These are phyloP conservation scores for Lipomyces anomalus DNA, from an alignment of 805 yeast genomes.

Conservation along the genomic window DNA sequence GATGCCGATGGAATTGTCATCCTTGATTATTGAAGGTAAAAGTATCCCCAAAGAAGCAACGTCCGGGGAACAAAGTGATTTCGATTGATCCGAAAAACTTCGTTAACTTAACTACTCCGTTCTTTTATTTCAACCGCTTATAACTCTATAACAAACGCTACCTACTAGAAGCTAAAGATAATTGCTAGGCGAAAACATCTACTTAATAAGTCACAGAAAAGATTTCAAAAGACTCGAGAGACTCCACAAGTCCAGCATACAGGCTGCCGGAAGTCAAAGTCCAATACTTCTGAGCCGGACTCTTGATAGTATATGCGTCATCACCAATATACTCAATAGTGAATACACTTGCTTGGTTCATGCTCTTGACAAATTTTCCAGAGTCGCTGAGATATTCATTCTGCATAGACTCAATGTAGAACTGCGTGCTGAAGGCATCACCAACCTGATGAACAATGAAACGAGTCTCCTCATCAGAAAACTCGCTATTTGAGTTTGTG, in stretches of 20 bases:
- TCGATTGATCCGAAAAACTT: too few relatives aligned
- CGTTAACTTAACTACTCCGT: too few relatives aligned
- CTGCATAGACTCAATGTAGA: slow-evolving; percentile 10
- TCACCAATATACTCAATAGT: slow-evolving; percentile 3
- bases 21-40: too few relatives aligned
- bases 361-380: slow-evolving; percentile 3
- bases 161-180: too few relatives aligned
- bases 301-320: slow-evolving; percentile 10
- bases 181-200: too few relatives aligned
- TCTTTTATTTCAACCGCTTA: too few relatives aligned
- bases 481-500: background rate
- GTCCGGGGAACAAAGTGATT: too few relatives aligned
- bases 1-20: too few relatives aligned
- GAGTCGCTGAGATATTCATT: slow-evolving; percentile 2
- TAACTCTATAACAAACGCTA: too few relatives aligned
- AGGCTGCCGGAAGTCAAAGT: background rate
- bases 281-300: slow-evolving; percentile 3
- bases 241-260: slow-evolving; percentile 1
- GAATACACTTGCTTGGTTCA: slow-evolving; percentile 3
- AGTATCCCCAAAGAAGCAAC: too few relatives aligned
- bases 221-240: slow-evolving; percentile 4
- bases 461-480: background rate
- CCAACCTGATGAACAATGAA: slow-evolving; percentile 17
- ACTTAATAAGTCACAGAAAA: slow-evolving; percentile 9
- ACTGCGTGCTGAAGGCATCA: slow-evolving; percentile 14